Evolutionary conservation across 2,329 filamentous ascomycete genomes (phyloP), one percentile per base, ranked within the genome.

Genomic region (Trichoderma sp.): DNA sequence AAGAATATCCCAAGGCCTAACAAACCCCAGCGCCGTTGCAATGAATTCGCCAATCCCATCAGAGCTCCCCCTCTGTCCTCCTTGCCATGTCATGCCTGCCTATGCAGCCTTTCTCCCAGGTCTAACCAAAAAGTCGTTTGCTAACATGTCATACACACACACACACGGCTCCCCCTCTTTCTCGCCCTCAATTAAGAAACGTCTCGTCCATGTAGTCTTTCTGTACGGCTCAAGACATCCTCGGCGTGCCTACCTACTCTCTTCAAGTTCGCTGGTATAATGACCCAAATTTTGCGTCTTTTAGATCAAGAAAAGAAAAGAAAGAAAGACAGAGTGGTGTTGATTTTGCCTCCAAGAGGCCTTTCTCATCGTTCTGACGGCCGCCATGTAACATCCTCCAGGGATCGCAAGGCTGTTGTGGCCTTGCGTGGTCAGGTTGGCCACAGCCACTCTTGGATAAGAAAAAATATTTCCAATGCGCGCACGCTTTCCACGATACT

Each of bases 1-100:
- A 53, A 63, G 8, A 45, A 41, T 53, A 69, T 27, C 41, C 45
- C 60, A 71, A 66, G 60, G 45, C 67, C 74, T 41, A 56, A 53
- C 74, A 71, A 59, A 75, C 74, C 41, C 59, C 60, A 66, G 74
- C 74, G 74, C 74, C 74, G 60, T 75, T 75, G 67, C 74, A 75
- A 71, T 75, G 74, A 67, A 60, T 71, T 71, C 67, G 33, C 68
- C 45, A 69, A 24, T 65, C 74, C 67, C 59, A 31, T 64, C 66
- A 31, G 41, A 67, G 64, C 66, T 65, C 31, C n/a, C 56, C 63
- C 35, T 24, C 21, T 31, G 27, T 73, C 69, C 18, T 27, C 69
- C 41, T 53, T 60, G 31, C 41, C 33, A 38, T 38, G 56, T 35
- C 62, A 63, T 75, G 67, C 31, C 66, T 71, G 66, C 66, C 66